A percentile compares a stretch with the other conserved stretches of the same genome.
phyloP scores from a whole-genome alignment of 192 early-diverging fungal species.

The Podila clonocystis region DNA sequence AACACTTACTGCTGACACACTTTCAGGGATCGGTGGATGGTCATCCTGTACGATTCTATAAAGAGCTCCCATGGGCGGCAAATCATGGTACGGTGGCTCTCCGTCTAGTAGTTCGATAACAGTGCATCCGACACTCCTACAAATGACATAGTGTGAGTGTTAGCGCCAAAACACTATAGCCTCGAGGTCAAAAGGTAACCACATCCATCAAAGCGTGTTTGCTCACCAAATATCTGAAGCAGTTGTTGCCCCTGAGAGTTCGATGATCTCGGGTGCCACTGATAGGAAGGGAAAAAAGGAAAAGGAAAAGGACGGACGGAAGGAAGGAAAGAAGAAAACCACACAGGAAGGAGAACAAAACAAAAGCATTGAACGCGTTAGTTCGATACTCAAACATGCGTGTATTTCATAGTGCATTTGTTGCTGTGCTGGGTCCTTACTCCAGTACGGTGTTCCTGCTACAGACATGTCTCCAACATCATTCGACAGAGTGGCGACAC shows the following conservation, averaged over 20 bases:
- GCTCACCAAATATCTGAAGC: slow-evolving; percentile 73
- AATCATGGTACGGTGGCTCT: slow-evolving; percentile 74
- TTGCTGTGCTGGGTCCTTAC: slow-evolving; percentile 3
- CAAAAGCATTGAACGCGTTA: background rate
- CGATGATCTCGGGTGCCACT: slow-evolving; percentile 78
- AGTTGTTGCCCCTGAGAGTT: slow-evolving; percentile 72
- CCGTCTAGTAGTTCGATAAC: slow-evolving; percentile 77
- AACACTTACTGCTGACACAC: slow-evolving; percentile 59
- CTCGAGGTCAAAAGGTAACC: background rate
- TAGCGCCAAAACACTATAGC: background rate
- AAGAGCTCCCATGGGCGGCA: slow-evolving; percentile 77
- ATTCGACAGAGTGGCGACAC: slow-evolving; percentile 72
- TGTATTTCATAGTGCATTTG: background rate
- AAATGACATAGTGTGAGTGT: too few species aligned
- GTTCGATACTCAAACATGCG: background rate
- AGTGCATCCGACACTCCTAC: slow-evolving; percentile 73
- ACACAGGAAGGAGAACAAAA: background rate
- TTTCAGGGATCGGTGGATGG: slow-evolving; percentile 76
- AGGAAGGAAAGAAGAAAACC: background rate
- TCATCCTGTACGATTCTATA: slow-evolving; percentile 79
- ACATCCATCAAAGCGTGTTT: background rate
- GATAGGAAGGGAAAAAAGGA: slow-evolving; percentile 3
- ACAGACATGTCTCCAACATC: slow-evolving; percentile 56
- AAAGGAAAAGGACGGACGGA: too few species aligned
- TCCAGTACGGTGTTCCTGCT: slow-evolving; percentile 82